Base-by-base conservation (phyloP, 306 rosid species). In the Rosa rugosa region DNA sequence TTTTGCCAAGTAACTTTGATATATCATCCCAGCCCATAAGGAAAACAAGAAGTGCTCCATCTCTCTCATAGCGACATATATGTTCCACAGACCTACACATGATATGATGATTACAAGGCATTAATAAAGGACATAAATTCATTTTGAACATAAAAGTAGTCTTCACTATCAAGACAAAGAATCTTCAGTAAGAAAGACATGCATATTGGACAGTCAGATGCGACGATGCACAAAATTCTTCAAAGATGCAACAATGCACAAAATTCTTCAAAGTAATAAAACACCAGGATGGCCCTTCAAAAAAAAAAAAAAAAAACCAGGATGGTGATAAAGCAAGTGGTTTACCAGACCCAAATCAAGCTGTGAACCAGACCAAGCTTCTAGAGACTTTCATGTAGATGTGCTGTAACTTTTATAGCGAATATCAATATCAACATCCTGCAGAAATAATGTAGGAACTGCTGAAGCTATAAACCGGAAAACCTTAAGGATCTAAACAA, bases 1-100 rank as follows among this genome's bases (percentile, higher is more conserved):
- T 84, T 87, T 92, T 87, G 75, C 89, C 99, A 74, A 87, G 85
- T 65, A 94, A 83, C 87, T 92, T 92, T 77, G 97, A 91, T 53
- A 94, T 94, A 69, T 94, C 99, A 79, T 94, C 99, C 99, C 99
- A 94, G 49, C 99, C 99, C 3, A 95, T 94, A 62, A 94, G 93
- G 88, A 94, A 94, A 47, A 94, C 94, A 54, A 95, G 97, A 85
- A 94, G 82, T 72, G 97, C 99, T 80, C 97, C 99, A 70, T 81
- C 85, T 80, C 85, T 91, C 84, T 90, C 99, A 75, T 80, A 89
- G 82, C 89, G 83, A 84, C 95, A 88, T 69, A 91, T 87, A 81
- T 92, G 83, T 79, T 94, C 99, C 82, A 94, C 83, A 66, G 94
- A 94, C 93, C 99, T 94, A 75, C 77, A 83, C 25, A 78, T 31